A percentile compares a stretch with the other conserved stretches of the same genome.
Conservation (phyloP, 1,284 basidiomycete genomes). For the Sporisorium scitamineum region DNA sequence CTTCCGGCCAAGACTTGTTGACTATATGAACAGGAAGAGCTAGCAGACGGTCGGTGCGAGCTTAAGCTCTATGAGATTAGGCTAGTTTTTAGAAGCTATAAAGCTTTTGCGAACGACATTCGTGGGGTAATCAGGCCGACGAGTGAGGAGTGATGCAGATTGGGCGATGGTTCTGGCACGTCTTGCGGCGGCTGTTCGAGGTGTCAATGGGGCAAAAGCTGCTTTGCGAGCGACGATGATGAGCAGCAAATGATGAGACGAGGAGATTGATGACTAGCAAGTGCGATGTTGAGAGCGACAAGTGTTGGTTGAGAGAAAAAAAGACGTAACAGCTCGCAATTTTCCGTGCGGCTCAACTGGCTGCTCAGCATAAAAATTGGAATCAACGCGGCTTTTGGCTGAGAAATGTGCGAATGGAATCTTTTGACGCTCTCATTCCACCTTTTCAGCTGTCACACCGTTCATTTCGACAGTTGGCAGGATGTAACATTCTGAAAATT, state of each 20-base stretch:
- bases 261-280: not conserved
- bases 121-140: not conserved
- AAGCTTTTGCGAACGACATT: not conserved
- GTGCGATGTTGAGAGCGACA: not conserved
- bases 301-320: not conserved
- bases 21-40: not conserved
- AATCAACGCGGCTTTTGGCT: not conserved
- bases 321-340: not conserved
- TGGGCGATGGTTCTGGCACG: not conserved
- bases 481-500: constrained; percentile 1
- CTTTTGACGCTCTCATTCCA: too few species aligned
- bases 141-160: not conserved
- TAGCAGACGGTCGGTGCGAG: not conserved
- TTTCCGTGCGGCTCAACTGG: not conserved
- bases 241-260: not conserved
- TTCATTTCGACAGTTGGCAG: not conserved
- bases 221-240: not conserved
- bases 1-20: constrained; percentile 1
- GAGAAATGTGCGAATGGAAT: not conserved
- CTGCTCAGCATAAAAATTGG: constrained; percentile 11
- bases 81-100: not conserved
- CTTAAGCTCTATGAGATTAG: not conserved
- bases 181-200: too few species aligned
- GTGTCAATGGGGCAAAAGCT: too few species aligned
- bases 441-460: not conserved